A percentile compares a stretch with the other conserved stretches of the same genome.
phyloP scores from a whole-genome alignment of 164 flowering plant species.

The Nymphaea thermarum region DNA sequence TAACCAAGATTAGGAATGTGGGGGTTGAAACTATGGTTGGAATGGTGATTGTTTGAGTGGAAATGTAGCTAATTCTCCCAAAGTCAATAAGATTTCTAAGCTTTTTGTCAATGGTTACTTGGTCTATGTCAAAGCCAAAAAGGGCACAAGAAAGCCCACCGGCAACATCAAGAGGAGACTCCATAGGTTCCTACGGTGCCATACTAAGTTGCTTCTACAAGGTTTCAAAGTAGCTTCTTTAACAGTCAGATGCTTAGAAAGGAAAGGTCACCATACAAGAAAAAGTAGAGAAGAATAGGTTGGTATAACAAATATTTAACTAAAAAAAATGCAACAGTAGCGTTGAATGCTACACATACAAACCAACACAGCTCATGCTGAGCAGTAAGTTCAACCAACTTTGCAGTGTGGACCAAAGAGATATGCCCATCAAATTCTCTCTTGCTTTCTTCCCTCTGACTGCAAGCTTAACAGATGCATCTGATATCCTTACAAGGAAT shows the following conservation, averaged over 20 bases:
- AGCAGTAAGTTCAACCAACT: slow-evolving; percentile 61
- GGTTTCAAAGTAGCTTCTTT: not conserved
- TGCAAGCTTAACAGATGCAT: slow-evolving; percentile 50
- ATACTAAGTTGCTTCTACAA: slow-evolving; percentile 60
- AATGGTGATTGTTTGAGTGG: slow-evolving; percentile 1
- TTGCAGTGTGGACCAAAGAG: slow-evolving; percentile 57
- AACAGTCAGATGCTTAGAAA: not conserved
- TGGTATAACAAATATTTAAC: not conserved
- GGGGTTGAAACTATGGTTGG: too few species aligned
- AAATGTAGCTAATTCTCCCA: slow-evolving; percentile 30
- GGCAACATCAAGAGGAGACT: slow-evolving; percentile 82
- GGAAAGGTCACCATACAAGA: not conserved
- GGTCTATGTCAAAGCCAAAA: slow-evolving; percentile 81
- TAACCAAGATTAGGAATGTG: too few species aligned
- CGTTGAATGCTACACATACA: too few species aligned
- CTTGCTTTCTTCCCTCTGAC: slow-evolving; percentile 67
- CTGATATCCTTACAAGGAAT: slow-evolving; percentile 22
- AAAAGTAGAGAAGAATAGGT: not conserved
- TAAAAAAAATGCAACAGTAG: not conserved
- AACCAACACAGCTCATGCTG: slow-evolving; percentile 49
- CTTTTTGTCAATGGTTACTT: slow-evolving; percentile 41
- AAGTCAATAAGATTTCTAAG: slow-evolving; percentile 37
- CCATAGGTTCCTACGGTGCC: slow-evolving; percentile 80
- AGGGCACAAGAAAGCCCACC: slow-evolving; percentile 59
- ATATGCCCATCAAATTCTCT: slow-evolving; percentile 79